These are phyloP conservation scores for Apiotrichum porosum DNA, from an alignment of 1,284 basidiomycete genomes.

Conservation along the genomic window DNA sequence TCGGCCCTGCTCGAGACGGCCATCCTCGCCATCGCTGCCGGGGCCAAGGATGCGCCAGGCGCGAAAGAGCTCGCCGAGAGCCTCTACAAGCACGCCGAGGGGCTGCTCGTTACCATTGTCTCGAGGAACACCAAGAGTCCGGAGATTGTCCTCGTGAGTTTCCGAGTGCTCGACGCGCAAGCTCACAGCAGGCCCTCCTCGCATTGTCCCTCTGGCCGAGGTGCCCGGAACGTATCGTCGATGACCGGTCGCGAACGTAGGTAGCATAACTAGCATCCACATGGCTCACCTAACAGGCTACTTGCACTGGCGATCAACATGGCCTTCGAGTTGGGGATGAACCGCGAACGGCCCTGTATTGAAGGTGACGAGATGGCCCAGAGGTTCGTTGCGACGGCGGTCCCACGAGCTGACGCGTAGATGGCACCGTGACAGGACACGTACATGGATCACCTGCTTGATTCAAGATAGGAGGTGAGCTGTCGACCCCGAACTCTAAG, in stretches of 20 bases:
- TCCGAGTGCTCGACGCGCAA: too few relatives aligned
- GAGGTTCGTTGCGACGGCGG: background rate
- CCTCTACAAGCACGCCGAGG: slow-evolving; percentile 3
- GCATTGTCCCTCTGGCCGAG: background rate
- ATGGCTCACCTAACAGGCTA: background rate
- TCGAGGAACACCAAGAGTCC: slow-evolving; percentile 4
- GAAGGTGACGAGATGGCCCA: slow-evolving; percentile 4
- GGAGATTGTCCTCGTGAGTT: slow-evolving; percentile 1
- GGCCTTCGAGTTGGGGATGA: slow-evolving; percentile 4
- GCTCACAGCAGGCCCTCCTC: slow-evolving; percentile 1
- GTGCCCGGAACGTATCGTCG: slow-evolving; percentile 5
- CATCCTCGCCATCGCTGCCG: slow-evolving; percentile 3
- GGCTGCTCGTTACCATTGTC: slow-evolving; percentile 2
- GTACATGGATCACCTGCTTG: slow-evolving; percentile 1
- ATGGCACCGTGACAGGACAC: slow-evolving; percentile 1
- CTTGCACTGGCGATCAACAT: slow-evolving; percentile 4
- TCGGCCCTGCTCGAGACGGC: slow-evolving; percentile 6
- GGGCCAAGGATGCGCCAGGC: background rate
- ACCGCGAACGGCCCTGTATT: background rate
- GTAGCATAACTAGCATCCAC: background rate
- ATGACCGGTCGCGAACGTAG: slow-evolving; percentile 2
- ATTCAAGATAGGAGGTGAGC: slow-evolving; percentile 1
- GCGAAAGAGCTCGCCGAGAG: background rate
- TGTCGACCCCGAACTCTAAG: background rate
- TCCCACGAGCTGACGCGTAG: background rate